Conservation (phyloP, 2,329 filamentous ascomycete genomes). For the Verticillium alfalfae region DNA sequence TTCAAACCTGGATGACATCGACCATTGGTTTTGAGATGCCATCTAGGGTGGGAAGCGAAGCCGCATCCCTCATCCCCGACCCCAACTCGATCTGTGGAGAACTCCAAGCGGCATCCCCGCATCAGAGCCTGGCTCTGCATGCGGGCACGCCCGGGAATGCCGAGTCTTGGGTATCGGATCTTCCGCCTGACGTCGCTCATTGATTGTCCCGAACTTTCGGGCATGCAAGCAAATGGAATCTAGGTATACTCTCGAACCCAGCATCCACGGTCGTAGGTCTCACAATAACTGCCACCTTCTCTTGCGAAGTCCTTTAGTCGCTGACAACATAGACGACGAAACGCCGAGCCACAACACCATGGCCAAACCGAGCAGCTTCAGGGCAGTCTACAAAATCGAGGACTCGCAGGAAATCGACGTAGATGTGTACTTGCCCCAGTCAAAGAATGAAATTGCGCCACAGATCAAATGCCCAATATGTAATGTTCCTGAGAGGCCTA, state of each 20-base stretch:
- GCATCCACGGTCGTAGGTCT: too few species aligned
- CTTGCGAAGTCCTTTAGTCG: too few species aligned
- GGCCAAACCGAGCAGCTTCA: conserved; percentile 9
- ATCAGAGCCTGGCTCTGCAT: too few species aligned
- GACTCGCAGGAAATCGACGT: conserved; percentile 19
- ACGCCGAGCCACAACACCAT: conserved; percentile 2
- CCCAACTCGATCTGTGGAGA: neutral
- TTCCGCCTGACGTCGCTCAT: too few species aligned
- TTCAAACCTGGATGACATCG: neutral
- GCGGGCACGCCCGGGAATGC: too few species aligned
- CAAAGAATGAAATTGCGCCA: neutral
- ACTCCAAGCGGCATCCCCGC: neutral
- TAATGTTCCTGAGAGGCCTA: neutral
- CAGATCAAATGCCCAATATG: neutral
- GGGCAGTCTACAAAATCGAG: conserved; percentile 21
- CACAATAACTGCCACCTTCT: too few species aligned
- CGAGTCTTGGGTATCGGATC: too few species aligned
- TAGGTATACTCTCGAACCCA: too few species aligned
- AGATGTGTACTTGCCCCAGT: conserved; percentile 18
- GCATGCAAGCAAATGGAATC: too few species aligned
- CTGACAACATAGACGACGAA: neutral
- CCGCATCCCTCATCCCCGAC: neutral
- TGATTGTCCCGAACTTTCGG: too few species aligned
- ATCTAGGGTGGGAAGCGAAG: neutral
- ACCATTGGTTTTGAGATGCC: neutral